Evolutionary conservation across 2,329 filamentous ascomycete genomes (phyloP).

Genomic region (Ambrosiella beaveri): DNA sequence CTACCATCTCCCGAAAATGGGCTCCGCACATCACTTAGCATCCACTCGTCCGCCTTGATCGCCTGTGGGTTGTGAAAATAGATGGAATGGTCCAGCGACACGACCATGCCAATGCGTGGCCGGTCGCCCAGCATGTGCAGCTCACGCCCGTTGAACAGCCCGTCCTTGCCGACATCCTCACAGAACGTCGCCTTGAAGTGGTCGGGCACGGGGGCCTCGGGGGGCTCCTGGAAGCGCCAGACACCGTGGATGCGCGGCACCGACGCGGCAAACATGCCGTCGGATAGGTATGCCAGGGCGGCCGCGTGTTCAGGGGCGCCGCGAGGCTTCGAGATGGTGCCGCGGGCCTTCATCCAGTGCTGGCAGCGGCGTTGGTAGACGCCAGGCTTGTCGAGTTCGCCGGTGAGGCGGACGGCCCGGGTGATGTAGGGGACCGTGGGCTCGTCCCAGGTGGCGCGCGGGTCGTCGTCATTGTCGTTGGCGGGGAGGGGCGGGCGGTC

Average conservation of each 20-base stretch:
- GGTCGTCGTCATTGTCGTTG: constrained; percentile 24
- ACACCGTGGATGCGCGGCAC: constrained; percentile 65
- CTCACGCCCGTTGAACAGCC: constrained; percentile 20
- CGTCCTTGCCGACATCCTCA: constrained; percentile 15
- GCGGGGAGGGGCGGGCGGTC: constrained; percentile 21
- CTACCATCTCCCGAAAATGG: constrained; percentile 66
- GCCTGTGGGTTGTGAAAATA: constrained; percentile 46
- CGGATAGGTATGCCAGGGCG: constrained; percentile 83
- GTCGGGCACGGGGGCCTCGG: constrained; percentile 19
- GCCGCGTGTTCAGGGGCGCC: constrained; percentile 68
- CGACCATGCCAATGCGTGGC: constrained; percentile 65
- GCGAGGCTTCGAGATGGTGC: constrained; percentile 53
- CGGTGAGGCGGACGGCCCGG: constrained; percentile 25
- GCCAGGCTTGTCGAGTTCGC: constrained; percentile 23
- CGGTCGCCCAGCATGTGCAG: constrained; percentile 32
- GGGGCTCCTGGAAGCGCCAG: constrained; percentile 49
- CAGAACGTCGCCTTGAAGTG: constrained; percentile 3
- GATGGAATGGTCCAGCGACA: constrained; percentile 59
- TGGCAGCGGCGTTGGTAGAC: constrained; percentile 51
- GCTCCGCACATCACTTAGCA: constrained; percentile 63
- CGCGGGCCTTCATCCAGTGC: constrained; percentile 60
- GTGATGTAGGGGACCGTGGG: constrained; percentile 33
- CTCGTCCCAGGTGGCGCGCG: constrained; percentile 28
- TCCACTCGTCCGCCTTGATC: constrained; percentile 54
- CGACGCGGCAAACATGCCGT: constrained; percentile 86